These are phyloP conservation scores for Rhynchospora pubera DNA, from an alignment of 176 grass and related monocot species.

Conservation along the genomic window DNA sequence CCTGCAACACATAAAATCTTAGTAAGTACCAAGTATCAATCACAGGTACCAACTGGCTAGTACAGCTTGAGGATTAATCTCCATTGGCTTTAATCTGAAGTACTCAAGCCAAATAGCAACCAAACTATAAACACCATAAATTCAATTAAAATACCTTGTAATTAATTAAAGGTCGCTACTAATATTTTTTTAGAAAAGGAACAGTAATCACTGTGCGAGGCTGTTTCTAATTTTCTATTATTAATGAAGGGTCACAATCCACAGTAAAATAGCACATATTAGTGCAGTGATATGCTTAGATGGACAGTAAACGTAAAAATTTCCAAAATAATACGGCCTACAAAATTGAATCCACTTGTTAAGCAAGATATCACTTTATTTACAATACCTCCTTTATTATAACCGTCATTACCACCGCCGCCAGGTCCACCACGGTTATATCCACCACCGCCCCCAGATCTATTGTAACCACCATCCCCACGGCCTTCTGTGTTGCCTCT, in stretches of 20 bases:
- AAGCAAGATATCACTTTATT: background rate
- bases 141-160: background rate
- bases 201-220: background rate
- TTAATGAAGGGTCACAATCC: background rate
- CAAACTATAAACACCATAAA: background rate
- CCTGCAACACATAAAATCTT: constrained; percentile 1
- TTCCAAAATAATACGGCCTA: background rate
- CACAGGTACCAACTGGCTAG: background rate
- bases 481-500: constrained; percentile 34
- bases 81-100: background rate
- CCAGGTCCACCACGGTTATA: constrained; percentile 41
- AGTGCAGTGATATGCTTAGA: background rate
- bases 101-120: background rate
- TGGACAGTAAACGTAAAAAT: background rate
- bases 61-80: background rate
- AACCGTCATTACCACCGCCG: constrained; percentile 34
- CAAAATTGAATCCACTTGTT: background rate
- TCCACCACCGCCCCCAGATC: constrained; percentile 46
- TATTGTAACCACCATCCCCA: constrained; percentile 45
- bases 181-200: background rate
- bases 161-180: background rate
- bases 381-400: constrained; percentile 19
- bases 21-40: background rate
- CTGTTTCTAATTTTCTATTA: background rate
- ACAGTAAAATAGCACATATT: background rate